A percentile compares a stretch with the other conserved stretches of the same genome.
Evolutionary conservation across 148 eudicot species (phyloP).

Genomic region (Chenopodium berlandieri): DNA sequence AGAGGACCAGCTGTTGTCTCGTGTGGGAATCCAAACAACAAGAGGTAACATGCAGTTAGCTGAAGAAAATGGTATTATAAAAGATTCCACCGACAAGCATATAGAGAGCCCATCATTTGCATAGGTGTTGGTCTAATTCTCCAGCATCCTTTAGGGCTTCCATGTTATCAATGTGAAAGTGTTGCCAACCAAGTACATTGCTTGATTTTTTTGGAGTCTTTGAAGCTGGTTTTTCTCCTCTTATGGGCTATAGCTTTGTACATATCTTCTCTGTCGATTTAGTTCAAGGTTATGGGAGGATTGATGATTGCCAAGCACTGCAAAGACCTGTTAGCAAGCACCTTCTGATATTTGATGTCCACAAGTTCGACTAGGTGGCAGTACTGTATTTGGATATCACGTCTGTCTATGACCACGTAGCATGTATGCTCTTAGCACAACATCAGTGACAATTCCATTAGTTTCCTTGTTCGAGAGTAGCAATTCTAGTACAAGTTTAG

Average conservation of each 20-base stretch:
- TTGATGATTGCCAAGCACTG: neutral
- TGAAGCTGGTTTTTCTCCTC: conserved; percentile 16
- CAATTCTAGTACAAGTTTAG: neutral
- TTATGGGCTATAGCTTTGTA: conserved; percentile 24
- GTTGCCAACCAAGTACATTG: neutral
- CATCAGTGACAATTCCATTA: neutral
- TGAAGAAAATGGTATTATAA: conserved; percentile 27
- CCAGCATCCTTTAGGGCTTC: conserved; percentile 1
- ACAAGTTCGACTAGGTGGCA: neutral
- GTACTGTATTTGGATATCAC: neutral
- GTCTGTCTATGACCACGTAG: neutral
- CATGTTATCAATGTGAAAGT: neutral
- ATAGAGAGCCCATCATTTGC: conserved; percentile 54
- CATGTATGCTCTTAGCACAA: neutral
- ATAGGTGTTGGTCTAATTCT: conserved; percentile 13
- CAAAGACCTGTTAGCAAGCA: neutral
- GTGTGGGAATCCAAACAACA: conserved; percentile 23
- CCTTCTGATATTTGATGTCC: neutral
- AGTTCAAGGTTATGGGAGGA: conserved; percentile 14
- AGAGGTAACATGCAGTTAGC: conserved; percentile 27
- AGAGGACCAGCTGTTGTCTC: conserved; percentile 32
- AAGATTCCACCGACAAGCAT: conserved; percentile 37
- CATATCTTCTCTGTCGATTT: conserved; percentile 18
- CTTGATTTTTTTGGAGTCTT: neutral
- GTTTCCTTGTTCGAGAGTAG: neutral